Conservation (phyloP, 2,329 filamentous ascomycete genomes). For the Knoxdaviesia capensis region DNA sequence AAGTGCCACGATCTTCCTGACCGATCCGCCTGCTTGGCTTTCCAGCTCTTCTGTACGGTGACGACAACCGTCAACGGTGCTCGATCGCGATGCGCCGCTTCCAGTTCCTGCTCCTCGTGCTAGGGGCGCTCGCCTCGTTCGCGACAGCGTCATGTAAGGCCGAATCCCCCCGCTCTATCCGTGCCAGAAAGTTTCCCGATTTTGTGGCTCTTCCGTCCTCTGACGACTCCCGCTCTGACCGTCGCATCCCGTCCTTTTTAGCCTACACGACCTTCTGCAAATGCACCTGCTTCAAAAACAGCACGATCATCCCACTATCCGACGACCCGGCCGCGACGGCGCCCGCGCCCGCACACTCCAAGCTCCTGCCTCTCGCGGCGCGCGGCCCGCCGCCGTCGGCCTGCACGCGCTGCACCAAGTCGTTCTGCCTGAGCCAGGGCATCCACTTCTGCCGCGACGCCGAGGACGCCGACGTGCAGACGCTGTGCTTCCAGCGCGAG, state of each 20-base stretch:
- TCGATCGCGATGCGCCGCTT: conserved; percentile 17
- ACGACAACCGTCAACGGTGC: too few relatives aligned
- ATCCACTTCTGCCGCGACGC: conserved; percentile 44
- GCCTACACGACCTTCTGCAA: conserved; percentile 27
- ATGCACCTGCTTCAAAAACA: conserved; percentile 51
- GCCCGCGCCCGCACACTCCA: conserved; percentile 1
- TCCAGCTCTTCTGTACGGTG: too few relatives aligned
- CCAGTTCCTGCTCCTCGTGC: conserved; percentile 15
- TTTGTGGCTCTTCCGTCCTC: background rate
- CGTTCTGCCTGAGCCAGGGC: conserved; percentile 38
- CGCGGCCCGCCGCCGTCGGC: conserved; percentile 16
- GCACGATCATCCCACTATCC: conserved; percentile 41
- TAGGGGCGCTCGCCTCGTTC: conserved; percentile 15
- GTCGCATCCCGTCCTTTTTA: too few relatives aligned
- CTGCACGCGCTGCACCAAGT: conserved; percentile 43
- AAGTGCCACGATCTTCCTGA: too few relatives aligned
- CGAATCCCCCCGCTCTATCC: background rate
- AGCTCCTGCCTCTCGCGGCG: conserved; percentile 1
- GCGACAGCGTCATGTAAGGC: conserved; percentile 22
- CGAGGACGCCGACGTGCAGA: conserved; percentile 39
- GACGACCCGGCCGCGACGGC: conserved; percentile 7
- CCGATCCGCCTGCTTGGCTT: too few relatives aligned
- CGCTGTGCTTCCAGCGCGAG: conserved; percentile 46
- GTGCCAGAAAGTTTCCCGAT: conserved; percentile 7
- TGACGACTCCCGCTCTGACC: too few relatives aligned